Evolutionary conservation across 306 rosid species (phyloP), one percentile per base, ranked within the genome.

Genomic region (Cicer cuneatum): DNA sequence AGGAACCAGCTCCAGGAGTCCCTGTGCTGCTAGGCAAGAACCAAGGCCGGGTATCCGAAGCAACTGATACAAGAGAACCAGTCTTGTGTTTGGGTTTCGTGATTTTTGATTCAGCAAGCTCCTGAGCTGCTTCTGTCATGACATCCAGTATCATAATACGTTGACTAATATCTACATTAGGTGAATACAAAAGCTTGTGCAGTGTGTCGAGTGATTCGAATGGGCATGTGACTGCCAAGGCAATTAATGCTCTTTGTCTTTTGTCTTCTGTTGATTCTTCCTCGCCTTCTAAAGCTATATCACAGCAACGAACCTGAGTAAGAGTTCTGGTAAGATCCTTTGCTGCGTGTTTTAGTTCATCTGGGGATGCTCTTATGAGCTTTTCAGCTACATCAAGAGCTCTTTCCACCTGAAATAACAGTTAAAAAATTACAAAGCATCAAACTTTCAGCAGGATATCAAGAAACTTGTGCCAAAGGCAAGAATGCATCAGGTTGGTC

Each of bases 81-180:
- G 76, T 72, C 72, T 82, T 84, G 69, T 76, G 89, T 76, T 90
- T 87, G 51, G 85, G 83, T 83, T 85, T 91, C 73, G 72, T 58
- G 65, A 58, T 79, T 80, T 87, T 90, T 53, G 90, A 39, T 77
- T 87, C 81, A 64, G 97, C 82, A 73, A 94, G 98, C 83, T 94
- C 96, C 85, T 82, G 90, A 82, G 95, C 98, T 73, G 97, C 96
- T 51, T 89, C 90, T 12, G 98, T 94, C 97, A 94, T 91, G 84
- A 88, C 80, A 80, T 91, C 98, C 8, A 94, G 90, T 69, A 94
- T 88, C 96, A 90, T 90, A 67, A 94, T 85, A 72, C 97, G 89
- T 66, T 94, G 98, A 85, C 97, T 94, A 76, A 84, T 79, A 85
- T 94, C 97, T 14, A 91, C 87, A 78, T 87, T 90, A 40, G 98